Base-by-base conservation (phyloP, 768 basidiomycete genomes). In the Clitopilus passeckerianus region DNA sequence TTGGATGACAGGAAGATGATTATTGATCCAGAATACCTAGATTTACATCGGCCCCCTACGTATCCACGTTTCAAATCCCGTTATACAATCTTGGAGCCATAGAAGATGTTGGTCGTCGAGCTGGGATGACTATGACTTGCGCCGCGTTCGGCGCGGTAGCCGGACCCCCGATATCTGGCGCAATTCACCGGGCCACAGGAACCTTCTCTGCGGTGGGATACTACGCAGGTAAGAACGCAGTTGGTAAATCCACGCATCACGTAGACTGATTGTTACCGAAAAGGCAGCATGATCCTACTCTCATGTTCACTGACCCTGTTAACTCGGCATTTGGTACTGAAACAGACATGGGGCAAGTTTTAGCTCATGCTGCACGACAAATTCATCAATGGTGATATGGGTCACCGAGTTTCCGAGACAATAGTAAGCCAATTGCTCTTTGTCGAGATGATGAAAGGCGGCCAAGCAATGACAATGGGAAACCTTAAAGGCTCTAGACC, bases 141-240 rank as follows among this genome's bases (percentile, higher is more conserved):
- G 61, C 79, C 14, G 80, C 85, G 0, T 43, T 85, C 20, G 86
- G 86, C 8, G 80, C 84, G 0, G 70, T 87, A 6, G 74, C 75
- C 1, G 86, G 86, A 0, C 84, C 85, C 7, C 87, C 86, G 0
- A 84, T 87, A 64, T 85, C 85, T 3, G 85, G 87, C 1, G 82
- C 80, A 1, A 84, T 88, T 61, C 74, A 79, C 60, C 63, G 66
- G 0, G 70, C 75, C 0, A 79, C 84, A 6, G 74, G 74, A 15
- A 74, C 77, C 0, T 87, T 78, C 65, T 65, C 70, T 20, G 70
- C 65, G 5, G 78, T 80, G 12, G 81, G 83, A 14, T 73, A 76
- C 56, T 86, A 80, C 61, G 84, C 83, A 35, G 82, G 81, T 79
- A 34, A 60, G 57, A 23, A 30, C 34, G 20, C 2, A 7, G 37